Conservation (phyloP, 2,329 filamentous ascomycete genomes). For the Trichothecium sympodiale region DNA sequence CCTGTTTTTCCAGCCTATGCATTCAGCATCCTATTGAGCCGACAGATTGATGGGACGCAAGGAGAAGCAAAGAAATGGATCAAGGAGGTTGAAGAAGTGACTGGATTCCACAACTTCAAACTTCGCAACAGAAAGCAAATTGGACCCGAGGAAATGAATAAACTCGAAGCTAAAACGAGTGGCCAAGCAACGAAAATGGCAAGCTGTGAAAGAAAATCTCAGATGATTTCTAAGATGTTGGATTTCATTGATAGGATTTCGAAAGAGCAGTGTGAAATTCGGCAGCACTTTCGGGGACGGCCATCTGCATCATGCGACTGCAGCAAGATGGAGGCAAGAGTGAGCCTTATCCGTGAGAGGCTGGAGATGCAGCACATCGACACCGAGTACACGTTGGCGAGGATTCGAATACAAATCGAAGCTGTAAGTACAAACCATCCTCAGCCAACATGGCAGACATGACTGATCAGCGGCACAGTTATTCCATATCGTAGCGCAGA, state of each 20-base stretch:
- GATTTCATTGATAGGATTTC: conserved; percentile 14
- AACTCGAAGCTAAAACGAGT: conserved; percentile 21
- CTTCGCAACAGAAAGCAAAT: conserved; percentile 28
- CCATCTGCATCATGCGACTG: conserved; percentile 5
- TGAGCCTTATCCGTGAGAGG: conserved; percentile 18
- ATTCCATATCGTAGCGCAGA: conserved; percentile 25
- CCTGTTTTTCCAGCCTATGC: conserved; percentile 24
- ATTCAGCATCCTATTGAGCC: conserved; percentile 19
- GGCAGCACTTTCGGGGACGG: conserved; percentile 5
- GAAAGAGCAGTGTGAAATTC: conserved; percentile 3
- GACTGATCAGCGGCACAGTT: conserved; percentile 11
- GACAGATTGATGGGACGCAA: conserved; percentile 20
- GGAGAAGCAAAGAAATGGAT: conserved; percentile 19
- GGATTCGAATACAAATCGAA: conserved; percentile 26
- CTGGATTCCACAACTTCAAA: conserved; percentile 22
- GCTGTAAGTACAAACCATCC: conserved; percentile 15
- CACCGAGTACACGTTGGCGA: conserved; percentile 21
- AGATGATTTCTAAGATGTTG: conserved; percentile 21
- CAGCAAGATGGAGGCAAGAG: conserved; percentile 12
- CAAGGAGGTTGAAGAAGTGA: conserved; percentile 21
- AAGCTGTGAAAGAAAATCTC: conserved; percentile 24
- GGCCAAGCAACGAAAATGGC: conserved; percentile 24
- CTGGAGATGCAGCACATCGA: conserved; percentile 24
- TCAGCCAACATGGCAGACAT: not conserved
- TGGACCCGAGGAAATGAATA: conserved; percentile 19